Base-by-base conservation (phyloP, 2,329 filamentous ascomycete species). In the Hirsutella thompsonii region DNA sequence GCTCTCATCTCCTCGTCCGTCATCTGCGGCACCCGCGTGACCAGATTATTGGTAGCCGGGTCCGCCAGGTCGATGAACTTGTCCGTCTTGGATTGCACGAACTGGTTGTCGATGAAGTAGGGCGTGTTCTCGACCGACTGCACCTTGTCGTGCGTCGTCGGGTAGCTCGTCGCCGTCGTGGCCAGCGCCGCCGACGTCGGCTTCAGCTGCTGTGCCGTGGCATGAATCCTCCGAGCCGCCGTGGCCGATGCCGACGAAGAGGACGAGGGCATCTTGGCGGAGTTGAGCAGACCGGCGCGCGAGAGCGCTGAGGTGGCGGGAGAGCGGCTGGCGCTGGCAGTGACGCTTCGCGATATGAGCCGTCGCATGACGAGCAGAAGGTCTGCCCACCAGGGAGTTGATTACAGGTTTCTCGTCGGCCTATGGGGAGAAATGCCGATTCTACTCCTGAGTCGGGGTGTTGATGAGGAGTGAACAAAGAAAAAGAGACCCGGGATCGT, bases 61-160 rank as follows among this genome's bases (percentile, higher is more conserved):
- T 92, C 85, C 62, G 84, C 69, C 48, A 92, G 67, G 54, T 88
- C 82, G 58, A 90, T 87, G 70, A 79, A 87, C 64, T 81, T 68
- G 45, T 76, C 72, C 21, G 84, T 69, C 53, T 71, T 63, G 16
- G 83, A 89, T 38, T 72, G 63, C 41, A 80, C 66, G 57, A 90
- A 88, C 59, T 82, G 66, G 66, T 92, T 92, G 69, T 92, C 75
- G 51, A 92, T 58, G 60, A 92, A 92, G 68, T 83, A 88, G 21
- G 79, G 81, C 13, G 85, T 90, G 58, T 89, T 76, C 52, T 72
- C 63, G 30, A 82, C 78, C 44, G 74, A 62, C 50, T 72, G 55
- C 52, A 87, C 79, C 64, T 77, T 78, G 41, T 83, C 79, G 66
- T 92, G 85, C 19, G 70, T 77, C 41, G 69, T 81, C 20, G 81